Percentiles rank a stretch among this genome's conserved stretches.
Evolutionary conservation across 805 yeast species (phyloP).

Genomic region (Ogataea thermomethanolica): DNA sequence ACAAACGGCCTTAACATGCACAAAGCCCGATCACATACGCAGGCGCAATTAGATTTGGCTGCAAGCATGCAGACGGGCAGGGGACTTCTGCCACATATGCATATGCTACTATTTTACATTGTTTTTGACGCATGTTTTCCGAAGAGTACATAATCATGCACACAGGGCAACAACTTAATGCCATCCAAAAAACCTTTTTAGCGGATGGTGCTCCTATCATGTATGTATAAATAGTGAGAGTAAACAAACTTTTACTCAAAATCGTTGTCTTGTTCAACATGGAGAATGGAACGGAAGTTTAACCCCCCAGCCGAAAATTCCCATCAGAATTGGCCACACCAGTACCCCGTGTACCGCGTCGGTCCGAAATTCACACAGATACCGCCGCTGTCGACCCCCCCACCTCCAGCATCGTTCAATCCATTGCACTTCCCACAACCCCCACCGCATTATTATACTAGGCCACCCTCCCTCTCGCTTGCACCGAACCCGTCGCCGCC

Average conservation of each 20-base stretch:
- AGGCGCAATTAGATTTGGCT: too few species aligned
- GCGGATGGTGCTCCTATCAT: background rate
- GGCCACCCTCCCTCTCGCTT: constrained; percentile 4
- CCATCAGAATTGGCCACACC: background rate
- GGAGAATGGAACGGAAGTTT: constrained; percentile 3
- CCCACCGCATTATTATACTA: background rate
- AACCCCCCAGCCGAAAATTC: background rate
- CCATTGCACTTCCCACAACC: background rate
- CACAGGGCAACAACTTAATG: too few species aligned
- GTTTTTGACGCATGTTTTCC: too few species aligned
- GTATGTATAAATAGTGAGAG: background rate
- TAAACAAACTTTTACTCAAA: background rate
- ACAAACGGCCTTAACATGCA: too few species aligned
- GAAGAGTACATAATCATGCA: too few species aligned
- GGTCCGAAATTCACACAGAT: background rate
- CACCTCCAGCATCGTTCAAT: background rate
- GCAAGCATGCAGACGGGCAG: background rate
- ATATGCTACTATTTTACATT: background rate
- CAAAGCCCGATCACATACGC: too few species aligned
- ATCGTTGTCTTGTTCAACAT: background rate
- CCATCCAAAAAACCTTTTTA: too few species aligned
- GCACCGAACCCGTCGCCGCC: constrained; percentile 8
- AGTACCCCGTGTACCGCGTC: background rate
- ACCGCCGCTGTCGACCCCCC: background rate
- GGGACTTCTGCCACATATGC: constrained; percentile 1